Evolutionary conservation across 2,329 filamentous ascomycete genomes (phyloP).

Genomic region (Stachybotrys chlorohalonatus): DNA sequence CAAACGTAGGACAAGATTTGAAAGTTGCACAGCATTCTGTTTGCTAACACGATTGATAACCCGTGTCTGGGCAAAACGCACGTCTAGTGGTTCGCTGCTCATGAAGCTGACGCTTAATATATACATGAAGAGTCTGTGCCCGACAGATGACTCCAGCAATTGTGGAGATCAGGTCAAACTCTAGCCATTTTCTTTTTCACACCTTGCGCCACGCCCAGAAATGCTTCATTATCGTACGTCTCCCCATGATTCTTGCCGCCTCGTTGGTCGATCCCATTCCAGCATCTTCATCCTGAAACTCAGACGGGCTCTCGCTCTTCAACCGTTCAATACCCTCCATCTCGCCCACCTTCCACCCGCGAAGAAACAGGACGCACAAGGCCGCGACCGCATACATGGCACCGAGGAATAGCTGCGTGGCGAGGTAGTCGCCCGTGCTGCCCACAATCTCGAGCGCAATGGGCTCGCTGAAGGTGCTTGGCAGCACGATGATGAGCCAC

Average conservation of each 20-base stretch:
- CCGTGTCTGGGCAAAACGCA: too few relatives aligned
- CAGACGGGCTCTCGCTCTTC: neutral
- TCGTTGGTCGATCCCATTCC: neutral
- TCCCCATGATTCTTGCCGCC: neutral
- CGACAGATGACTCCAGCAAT: too few relatives aligned
- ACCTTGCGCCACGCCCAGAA: constrained; percentile 2
- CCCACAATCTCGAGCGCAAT: constrained; percentile 42
- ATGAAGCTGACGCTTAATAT: too few relatives aligned
- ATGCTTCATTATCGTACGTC: neutral
- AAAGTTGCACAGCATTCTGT: too few relatives aligned
- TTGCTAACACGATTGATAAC: too few relatives aligned
- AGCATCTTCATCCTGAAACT: neutral
- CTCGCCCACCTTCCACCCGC: constrained; percentile 7
- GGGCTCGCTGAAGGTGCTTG: constrained; percentile 53
- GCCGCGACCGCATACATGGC: constrained; percentile 43
- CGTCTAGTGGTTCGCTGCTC: too few relatives aligned
- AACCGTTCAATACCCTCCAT: constrained; percentile 2
- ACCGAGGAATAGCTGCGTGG: constrained; percentile 43
- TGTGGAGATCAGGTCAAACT: too few relatives aligned
- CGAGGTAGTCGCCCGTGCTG: constrained; percentile 29
- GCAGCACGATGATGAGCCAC: constrained; percentile 60
- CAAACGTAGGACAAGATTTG: too few relatives aligned
- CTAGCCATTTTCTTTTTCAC: neutral
- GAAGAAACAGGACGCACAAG: constrained; percentile 2
- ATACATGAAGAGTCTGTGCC: too few relatives aligned